A percentile compares a stretch with the other conserved stretches of the same genome.
These are phyloP conservation scores for Cucumis hystrix DNA, from an alignment of 306 rosid genomes.

Conservation along the genomic window DNA sequence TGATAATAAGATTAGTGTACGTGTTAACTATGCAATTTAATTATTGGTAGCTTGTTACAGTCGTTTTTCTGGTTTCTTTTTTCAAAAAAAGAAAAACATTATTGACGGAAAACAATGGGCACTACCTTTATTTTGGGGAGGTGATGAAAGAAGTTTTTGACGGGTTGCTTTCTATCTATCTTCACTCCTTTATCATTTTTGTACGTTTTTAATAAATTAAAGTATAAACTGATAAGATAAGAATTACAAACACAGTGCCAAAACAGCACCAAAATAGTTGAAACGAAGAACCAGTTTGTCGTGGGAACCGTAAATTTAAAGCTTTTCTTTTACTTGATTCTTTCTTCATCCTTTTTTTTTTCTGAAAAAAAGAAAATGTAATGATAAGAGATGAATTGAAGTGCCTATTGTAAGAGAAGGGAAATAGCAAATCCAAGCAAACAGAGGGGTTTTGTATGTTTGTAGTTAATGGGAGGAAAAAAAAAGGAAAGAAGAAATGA, in stretches of 20 bases:
- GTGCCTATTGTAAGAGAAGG: background rate
- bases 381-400: background rate
- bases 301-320: background rate
- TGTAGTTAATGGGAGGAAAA: constrained; percentile 1
- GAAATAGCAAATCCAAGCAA: background rate
- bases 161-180: constrained; percentile 1
- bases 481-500: background rate
- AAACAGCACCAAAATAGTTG: background rate
- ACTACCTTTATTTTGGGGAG: background rate
- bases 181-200: background rate
- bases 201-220: background rate
- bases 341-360: background rate
- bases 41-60: background rate
- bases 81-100: background rate
- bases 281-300: background rate
- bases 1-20: background rate
- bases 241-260: background rate
- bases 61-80: background rate
- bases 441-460: constrained; percentile 1
- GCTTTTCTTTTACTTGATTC: background rate
- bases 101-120: constrained; percentile 3
- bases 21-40: background rate
- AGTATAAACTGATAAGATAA: background rate
- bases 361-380: background rate
- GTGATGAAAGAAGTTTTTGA: background rate